A percentile compares a stretch with the other conserved stretches of the same genome.
Evolutionary conservation across 1,284 basidiomycete species (phyloP).

Genomic region (Naganishia liquefaciens): DNA sequence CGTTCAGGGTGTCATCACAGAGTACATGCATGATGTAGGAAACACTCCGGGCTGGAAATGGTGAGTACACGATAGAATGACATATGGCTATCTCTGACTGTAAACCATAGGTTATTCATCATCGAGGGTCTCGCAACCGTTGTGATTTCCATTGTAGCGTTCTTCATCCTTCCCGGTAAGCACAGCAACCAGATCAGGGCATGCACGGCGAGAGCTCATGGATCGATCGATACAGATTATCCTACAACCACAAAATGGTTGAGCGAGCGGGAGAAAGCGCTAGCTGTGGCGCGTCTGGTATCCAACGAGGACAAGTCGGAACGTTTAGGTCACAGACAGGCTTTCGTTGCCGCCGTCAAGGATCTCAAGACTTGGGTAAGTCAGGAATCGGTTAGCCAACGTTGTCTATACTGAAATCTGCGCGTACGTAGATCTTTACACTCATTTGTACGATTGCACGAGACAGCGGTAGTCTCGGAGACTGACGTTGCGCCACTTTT

Average conservation of each 20-base stretch:
- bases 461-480: too few species aligned
- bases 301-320: slow-evolving; percentile 37
- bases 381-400: slow-evolving; percentile 2
- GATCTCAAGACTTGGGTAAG: slow-evolving; percentile 47
- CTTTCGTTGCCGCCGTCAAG: slow-evolving; percentile 44
- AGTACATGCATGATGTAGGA: slow-evolving; percentile 39
- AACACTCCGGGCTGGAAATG: slow-evolving; percentile 48
- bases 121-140: slow-evolving; percentile 51
- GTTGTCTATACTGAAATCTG: neutral
- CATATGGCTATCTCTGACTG: neutral
- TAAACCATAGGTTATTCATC: slow-evolving; percentile 45
- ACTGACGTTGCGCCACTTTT: slow-evolving; percentile 29
- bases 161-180: slow-evolving; percentile 50
- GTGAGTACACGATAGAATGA: slow-evolving; percentile 29
- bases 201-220: too few species aligned
- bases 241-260: slow-evolving; percentile 50
- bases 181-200: too few species aligned
- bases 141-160: slow-evolving; percentile 42
- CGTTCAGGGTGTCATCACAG: slow-evolving; percentile 39
- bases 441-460: neutral
- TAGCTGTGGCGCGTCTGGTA: slow-evolving; percentile 42
- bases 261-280: slow-evolving; percentile 40
- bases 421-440: neutral
- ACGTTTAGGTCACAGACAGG: slow-evolving; percentile 41
- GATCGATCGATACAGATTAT: slow-evolving; percentile 43